Evolutionary conservation across 2,329 filamentous ascomycete species (phyloP).

Genomic region (Calonectria multiphialidica): DNA sequence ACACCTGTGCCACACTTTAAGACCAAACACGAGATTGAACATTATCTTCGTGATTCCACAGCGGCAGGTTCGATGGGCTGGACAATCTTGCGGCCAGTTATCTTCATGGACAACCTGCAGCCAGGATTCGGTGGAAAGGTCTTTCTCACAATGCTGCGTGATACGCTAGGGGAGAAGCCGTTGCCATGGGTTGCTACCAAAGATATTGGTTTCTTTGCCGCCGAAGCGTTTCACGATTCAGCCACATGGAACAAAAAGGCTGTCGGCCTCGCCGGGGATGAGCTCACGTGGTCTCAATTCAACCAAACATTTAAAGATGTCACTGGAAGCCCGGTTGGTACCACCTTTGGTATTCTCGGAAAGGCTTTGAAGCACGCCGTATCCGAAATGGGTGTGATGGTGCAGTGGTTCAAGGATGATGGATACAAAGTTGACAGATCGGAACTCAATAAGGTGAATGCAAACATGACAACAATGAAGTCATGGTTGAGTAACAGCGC

Average conservation of each 20-base stretch:
- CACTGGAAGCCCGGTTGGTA: background rate
- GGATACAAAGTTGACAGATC: background rate
- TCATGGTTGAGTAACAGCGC: background rate
- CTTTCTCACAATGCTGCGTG: background rate
- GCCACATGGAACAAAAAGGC: background rate
- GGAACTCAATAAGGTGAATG: background rate
- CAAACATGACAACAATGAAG: background rate
- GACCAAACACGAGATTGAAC: background rate
- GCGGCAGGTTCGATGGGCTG: background rate
- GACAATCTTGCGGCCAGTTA: background rate
- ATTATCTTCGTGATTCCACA: background rate
- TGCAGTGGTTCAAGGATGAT: background rate
- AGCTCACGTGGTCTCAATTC: background rate
- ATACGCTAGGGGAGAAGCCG: background rate
- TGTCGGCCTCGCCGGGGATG: background rate
- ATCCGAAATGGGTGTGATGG: background rate
- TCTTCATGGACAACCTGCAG: background rate
- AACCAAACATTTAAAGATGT: background rate
- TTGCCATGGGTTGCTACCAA: background rate
- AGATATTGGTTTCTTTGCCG: background rate
- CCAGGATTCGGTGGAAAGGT: background rate
- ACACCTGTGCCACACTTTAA: background rate
- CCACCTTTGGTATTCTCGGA: background rate
- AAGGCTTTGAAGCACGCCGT: background rate
- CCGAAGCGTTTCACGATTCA: background rate